Base-by-base conservation (phyloP, 768 basidiomycete species). In the Russula lepida region DNA sequence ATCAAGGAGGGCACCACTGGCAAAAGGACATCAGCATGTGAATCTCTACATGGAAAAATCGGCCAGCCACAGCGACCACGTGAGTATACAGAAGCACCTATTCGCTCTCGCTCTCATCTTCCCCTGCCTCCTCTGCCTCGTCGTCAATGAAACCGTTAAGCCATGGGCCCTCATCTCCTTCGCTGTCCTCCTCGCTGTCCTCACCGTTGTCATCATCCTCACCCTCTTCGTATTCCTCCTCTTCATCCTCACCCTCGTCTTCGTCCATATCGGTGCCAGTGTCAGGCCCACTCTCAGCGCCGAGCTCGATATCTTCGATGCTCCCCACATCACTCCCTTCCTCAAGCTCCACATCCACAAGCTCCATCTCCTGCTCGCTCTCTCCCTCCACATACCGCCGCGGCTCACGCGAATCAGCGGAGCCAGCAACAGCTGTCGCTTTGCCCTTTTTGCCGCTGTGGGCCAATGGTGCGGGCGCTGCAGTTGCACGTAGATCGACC, bases 401-500 rank as follows among this genome's bases (percentile, higher is more conserved):
- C 50, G 63, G 59, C 63, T 65, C 63, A 25, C 43, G 32, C 52
- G 79, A 72, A 68, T 74, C 64, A 33, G 66, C 65, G 9, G 58
- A 66, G 51, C 58, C 71, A 66, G 77, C 77, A 66, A 77, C 77
- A 44, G 43, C n/a, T 54, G 71, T 69, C 71, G 46, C 72, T 69
- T 68, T 75, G 71, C 62, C 71, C 62, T 59, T 71, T 73, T 21
- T 70, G 58, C 48, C 56, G 23, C 63, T 64, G 78, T 77, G 73
- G 17, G 76, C 72, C 49, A 84, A 70, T 5, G 81, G 77, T 3
- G 83, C 78, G 23, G 86, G 88, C 12, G 82, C 82, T 15, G 79
- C 76, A n/a, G 88, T 84, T 30, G 89, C 83, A 23, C 95, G 84
- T 75, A 94, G 81, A 71, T 95, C 90, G 58, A 98, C 89, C 70